These are phyloP conservation scores for Ceraceosorus bombacis DNA, from an alignment of 1,284 basidiomycete genomes.

Conservation along the genomic window DNA sequence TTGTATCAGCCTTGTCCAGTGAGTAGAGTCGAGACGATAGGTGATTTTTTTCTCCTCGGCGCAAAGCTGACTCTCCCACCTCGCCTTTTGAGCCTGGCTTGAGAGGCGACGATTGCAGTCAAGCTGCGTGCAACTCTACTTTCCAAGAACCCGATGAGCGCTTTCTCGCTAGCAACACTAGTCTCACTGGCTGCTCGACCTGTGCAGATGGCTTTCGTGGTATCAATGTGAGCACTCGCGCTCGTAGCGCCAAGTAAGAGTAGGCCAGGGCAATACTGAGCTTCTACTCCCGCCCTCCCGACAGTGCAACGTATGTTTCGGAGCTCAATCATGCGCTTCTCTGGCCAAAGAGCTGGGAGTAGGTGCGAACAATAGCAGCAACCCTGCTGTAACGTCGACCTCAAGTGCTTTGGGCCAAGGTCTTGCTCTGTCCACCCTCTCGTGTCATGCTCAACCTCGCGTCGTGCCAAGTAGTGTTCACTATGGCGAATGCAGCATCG, in stretches of 20 bases:
- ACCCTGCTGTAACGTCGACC: background rate
- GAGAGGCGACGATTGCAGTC: too few relatives aligned
- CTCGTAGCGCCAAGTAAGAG: too few relatives aligned
- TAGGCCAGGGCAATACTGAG: background rate
- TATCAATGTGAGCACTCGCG: background rate
- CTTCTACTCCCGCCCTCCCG: background rate
- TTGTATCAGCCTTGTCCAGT: too few relatives aligned
- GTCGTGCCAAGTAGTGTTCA: background rate
- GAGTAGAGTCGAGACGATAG: too few relatives aligned
- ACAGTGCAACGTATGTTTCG: background rate
- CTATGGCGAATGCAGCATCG: background rate
- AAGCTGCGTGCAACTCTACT: too few relatives aligned
- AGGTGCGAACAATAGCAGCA: background rate
- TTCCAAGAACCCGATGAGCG: too few relatives aligned
- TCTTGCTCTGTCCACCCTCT: background rate
- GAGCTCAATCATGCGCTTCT: background rate
- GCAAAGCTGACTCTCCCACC: too few relatives aligned
- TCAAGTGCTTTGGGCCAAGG: background rate
- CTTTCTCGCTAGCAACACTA: too few relatives aligned
- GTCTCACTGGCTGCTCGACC: background rate
- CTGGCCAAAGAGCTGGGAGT: background rate
- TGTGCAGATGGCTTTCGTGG: background rate
- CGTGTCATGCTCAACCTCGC: background rate
- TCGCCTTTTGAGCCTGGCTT: too few relatives aligned
- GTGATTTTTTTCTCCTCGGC: too few relatives aligned